phyloP scores from a whole-genome alignment of 2,329 filamentous ascomycete species.

The Neofusicoccum laricinum region DNA sequence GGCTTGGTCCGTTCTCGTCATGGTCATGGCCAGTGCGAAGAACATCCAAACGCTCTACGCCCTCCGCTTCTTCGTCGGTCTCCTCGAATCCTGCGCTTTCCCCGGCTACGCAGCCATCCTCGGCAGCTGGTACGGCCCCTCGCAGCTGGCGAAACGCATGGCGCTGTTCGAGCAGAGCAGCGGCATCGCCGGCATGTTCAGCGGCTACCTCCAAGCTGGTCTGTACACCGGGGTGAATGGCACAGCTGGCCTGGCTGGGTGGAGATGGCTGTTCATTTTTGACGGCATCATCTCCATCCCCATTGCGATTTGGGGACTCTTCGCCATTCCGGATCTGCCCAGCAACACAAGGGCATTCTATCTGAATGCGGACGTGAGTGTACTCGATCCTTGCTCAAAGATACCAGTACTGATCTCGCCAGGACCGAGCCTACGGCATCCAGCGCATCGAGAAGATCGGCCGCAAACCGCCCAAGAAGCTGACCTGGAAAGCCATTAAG shows the following conservation, averaged over 20 bases:
- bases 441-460: conserved; percentile 5
- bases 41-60: conserved; percentile 20
- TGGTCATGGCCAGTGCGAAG: conserved; percentile 14
- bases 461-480: background rate
- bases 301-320: conserved; percentile 28
- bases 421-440: conserved; percentile 8
- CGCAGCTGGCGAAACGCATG: conserved; percentile 30
- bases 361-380: conserved; percentile 20
- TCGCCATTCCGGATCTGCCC: conserved; percentile 29
- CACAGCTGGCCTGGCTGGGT: conserved; percentile 24
- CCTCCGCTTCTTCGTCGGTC: conserved; percentile 39
- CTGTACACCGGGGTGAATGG: conserved; percentile 27
- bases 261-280: conserved; percentile 31
- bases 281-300: conserved; percentile 30
- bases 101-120: conserved; percentile 35
- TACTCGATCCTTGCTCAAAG: background rate
- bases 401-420: background rate
- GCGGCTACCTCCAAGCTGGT: conserved; percentile 32
- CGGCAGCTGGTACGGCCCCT: conserved; percentile 29
- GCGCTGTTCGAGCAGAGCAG: conserved; percentile 28
- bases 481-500: conserved; percentile 6
- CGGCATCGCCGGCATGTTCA: conserved; percentile 31
- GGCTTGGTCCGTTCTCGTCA: conserved; percentile 12
- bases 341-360: conserved; percentile 23
- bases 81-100: conserved; percentile 31